Conservation (phyloP, 345 rosid genomes). For the Toxicodendron radicans region DNA sequence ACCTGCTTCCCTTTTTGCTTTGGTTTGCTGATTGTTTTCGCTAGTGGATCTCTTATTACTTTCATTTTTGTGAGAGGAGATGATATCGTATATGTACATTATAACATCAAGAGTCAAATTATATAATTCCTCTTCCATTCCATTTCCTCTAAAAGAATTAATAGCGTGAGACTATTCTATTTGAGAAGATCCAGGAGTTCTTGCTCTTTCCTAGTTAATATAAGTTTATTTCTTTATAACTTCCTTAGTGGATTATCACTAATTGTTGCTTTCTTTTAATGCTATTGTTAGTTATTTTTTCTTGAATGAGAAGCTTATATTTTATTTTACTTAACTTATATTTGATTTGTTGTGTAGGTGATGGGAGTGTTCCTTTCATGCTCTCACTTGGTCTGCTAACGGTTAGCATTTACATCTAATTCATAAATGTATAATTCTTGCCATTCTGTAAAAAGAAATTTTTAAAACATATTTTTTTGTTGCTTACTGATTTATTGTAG, state of each 20-base stretch:
- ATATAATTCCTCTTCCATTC: background rate
- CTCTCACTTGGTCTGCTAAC: conserved; percentile 80
- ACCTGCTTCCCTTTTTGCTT: conserved; percentile 9
- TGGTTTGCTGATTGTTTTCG: background rate
- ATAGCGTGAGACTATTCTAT: background rate
- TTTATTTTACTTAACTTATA: background rate
- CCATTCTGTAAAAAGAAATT: background rate
- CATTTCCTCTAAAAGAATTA: background rate
- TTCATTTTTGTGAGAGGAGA: background rate
- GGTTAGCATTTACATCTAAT: conserved; percentile 42
- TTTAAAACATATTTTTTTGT: background rate
- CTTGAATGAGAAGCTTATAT: conserved; percentile 3
- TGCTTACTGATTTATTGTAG: conserved; percentile 38
- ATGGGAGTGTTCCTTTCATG: conserved; percentile 79
- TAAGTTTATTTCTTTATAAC: background rate
- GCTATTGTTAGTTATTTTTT: background rate
- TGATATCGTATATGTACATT: background rate
- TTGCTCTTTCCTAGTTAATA: background rate
- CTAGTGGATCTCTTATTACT: background rate
- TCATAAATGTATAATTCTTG: conserved; percentile 10
- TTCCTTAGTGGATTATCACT: background rate
- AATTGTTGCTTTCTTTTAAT: background rate
- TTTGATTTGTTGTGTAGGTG: conserved; percentile 46
- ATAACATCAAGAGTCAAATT: background rate
- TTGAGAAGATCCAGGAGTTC: background rate